Evolutionary conservation across 805 yeast genomes (phyloP).

Genomic region (Hanseniaspora thailandica): DNA sequence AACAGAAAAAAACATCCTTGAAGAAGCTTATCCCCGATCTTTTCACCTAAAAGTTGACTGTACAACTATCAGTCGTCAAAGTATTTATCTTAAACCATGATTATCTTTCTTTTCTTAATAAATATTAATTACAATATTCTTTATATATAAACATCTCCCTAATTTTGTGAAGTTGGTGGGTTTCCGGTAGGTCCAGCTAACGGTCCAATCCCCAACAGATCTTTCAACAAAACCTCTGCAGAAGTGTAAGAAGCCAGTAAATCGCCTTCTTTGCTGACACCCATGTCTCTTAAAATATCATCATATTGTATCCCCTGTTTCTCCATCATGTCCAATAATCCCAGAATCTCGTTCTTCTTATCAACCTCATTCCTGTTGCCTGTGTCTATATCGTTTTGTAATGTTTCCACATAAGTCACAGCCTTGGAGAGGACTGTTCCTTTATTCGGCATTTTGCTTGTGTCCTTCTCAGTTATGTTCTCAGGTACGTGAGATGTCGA

Average conservation of each 20-base stretch:
- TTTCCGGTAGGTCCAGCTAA: neutral
- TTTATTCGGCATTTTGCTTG: conserved; percentile 51
- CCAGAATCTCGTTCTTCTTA: conserved; percentile 10
- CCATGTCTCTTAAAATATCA: neutral
- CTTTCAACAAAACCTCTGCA: conserved; percentile 7
- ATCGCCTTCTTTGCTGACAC: neutral
- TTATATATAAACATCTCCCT: neutral
- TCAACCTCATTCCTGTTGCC: conserved; percentile 73
- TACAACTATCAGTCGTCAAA: too few species aligned
- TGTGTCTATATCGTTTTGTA: conserved; percentile 65
- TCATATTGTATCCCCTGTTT: neutral
- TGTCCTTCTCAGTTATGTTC: neutral
- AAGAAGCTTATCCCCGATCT: too few species aligned
- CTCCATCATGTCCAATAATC: neutral
- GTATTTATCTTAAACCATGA: too few species aligned
- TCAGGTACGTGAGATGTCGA: neutral
- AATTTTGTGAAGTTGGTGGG: neutral
- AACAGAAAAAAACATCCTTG: too few species aligned
- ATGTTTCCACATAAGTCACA: conserved; percentile 54
- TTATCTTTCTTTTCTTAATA: too few species aligned
- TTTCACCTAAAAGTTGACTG: neutral
- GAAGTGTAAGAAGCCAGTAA: neutral
- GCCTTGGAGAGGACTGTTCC: conserved; percentile 69
- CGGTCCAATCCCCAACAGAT: conserved; percentile 12
- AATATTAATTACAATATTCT: too few species aligned